These are phyloP conservation scores for Naganishia vishniacii DNA, from an alignment of 768 basidiomycete genomes.

Conservation along the genomic window DNA sequence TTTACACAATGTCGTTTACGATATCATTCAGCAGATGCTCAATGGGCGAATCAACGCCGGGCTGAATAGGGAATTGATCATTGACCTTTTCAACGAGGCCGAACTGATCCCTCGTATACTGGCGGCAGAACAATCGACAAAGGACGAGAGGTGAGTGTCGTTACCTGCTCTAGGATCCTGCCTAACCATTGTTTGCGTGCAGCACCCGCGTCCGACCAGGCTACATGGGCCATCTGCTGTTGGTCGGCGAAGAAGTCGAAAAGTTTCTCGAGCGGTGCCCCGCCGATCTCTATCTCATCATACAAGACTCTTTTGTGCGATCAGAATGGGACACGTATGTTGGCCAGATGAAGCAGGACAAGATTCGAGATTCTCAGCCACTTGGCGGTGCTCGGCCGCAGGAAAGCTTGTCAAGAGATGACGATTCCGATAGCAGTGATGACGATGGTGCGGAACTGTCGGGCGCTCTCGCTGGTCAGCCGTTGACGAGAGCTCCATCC, in stretches of 20 bases:
- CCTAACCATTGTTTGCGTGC: conserved; percentile 48
- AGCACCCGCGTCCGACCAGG: conserved; percentile 56
- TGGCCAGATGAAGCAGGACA: conserved; percentile 78
- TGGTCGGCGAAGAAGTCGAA: conserved; percentile 92
- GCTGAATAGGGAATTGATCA: conserved; percentile 73
- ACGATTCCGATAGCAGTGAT: conserved; percentile 32
- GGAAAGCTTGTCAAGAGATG: conserved; percentile 35
- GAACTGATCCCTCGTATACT: conserved; percentile 77
- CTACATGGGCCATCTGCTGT: conserved; percentile 93
- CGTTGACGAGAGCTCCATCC: conserved; percentile 21
- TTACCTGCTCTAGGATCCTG: no score
- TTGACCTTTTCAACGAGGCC: conserved; percentile 81
- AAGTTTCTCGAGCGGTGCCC: conserved; percentile 83
- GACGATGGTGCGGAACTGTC: conserved; percentile 25
- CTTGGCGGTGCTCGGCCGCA: conserved; percentile 60
- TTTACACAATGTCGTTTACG: conserved; percentile 91
- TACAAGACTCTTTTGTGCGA: conserved; percentile 66
- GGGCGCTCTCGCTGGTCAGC: conserved; percentile 23
- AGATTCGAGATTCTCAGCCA: conserved; percentile 68
- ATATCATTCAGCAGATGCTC: conserved; percentile 88
- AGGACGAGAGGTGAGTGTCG: conserved; percentile 60
- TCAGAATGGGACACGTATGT: conserved; percentile 87
- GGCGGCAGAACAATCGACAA: conserved; percentile 75
- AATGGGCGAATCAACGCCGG: conserved; percentile 75
- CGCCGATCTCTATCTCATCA: conserved; percentile 61